Percentiles rank a stretch among this genome's conserved stretches.
phyloP scores from a whole-genome alignment of 768 basidiomycete genomes.

The Tylopilus subfusipes region DNA sequence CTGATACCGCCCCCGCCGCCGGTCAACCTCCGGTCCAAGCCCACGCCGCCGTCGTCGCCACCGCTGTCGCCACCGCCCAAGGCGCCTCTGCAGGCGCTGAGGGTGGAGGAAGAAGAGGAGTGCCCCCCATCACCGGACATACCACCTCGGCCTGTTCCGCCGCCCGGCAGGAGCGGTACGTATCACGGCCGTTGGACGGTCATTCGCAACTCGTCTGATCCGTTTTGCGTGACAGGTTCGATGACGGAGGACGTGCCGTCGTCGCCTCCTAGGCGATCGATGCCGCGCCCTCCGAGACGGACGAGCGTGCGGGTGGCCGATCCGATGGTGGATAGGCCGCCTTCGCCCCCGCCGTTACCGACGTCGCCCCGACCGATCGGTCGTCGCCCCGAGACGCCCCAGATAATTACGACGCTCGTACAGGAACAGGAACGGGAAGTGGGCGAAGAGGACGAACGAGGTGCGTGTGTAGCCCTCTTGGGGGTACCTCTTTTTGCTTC shows the following conservation, averaged over 20 bases:
- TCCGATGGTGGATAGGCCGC: constrained; percentile 4
- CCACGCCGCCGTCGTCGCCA: constrained; percentile 16
- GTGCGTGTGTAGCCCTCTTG: not conserved
- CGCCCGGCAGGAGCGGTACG: constrained; percentile 30
- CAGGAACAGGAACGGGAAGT: constrained; percentile 6
- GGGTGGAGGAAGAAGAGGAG: constrained; percentile 23
- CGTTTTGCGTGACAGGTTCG: constrained; percentile 7
- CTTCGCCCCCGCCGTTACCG: constrained; percentile 21
- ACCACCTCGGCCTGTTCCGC: constrained; percentile 29
- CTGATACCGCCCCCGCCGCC: constrained; percentile 33
- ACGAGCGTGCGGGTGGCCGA: constrained; percentile 18
- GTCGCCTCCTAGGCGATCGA: constrained; percentile 14
- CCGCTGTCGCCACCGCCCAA: constrained; percentile 14
- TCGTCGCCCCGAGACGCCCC: constrained; percentile 20
- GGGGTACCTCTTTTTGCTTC: not conserved
- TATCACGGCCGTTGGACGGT: not conserved
- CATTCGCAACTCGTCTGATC: constrained; percentile 1
- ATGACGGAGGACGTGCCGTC: constrained; percentile 11
- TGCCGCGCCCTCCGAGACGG: constrained; percentile 25
- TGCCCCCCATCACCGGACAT: constrained; percentile 29
- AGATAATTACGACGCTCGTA: constrained; percentile 22
- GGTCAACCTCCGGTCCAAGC: constrained; percentile 23
- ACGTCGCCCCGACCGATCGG: constrained; percentile 12
- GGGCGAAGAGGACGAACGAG: constrained; percentile 4
- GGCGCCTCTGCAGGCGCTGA: constrained; percentile 9